These are phyloP conservation scores for Russula virescens DNA, from an alignment of 768 basidiomycete species.

Conservation along the genomic window DNA sequence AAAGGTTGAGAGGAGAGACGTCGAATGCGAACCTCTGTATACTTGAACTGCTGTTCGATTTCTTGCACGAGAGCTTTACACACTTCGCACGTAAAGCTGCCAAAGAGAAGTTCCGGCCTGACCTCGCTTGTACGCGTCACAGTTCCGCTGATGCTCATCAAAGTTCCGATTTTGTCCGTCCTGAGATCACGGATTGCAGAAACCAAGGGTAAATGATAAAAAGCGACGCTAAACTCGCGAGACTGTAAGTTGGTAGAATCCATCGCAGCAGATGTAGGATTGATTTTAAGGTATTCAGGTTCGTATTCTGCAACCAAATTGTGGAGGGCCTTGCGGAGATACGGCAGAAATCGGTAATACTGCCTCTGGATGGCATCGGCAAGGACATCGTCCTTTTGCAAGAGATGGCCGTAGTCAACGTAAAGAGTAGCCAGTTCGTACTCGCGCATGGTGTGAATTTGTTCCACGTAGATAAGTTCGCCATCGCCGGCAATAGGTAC, in stretches of 20 bases:
- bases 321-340: constrained; percentile 84
- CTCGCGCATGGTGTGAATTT: constrained; percentile 92
- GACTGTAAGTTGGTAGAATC: constrained; percentile 86
- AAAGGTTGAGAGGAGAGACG: constrained; percentile 7
- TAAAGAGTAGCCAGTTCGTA: constrained; percentile 94
- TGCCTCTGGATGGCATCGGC: constrained; percentile 91
- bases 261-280: constrained; percentile 80
- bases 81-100: constrained; percentile 88
- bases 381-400: constrained; percentile 86
- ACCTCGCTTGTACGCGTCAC: constrained; percentile 98
- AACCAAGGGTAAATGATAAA: constrained; percentile 90
- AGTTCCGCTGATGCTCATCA: constrained; percentile 94
- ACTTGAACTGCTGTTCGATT: constrained; percentile 99
- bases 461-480: constrained; percentile 80
- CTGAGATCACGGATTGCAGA: constrained; percentile 91
- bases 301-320: constrained; percentile 86
- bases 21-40: constrained; percentile 70
- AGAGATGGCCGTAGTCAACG: constrained; percentile 88
- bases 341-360: constrained; percentile 96
- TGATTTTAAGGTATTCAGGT: constrained; percentile 92
- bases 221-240: constrained; percentile 92
- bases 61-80: constrained; percentile 85
- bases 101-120: constrained; percentile 87
- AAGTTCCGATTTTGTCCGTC: constrained; percentile 89
- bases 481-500: constrained; percentile 49